Evolutionary conservation across 371 early-diverging fungal genomes (phyloP).

Genomic region (Apophysomyces trapeziformis): DNA sequence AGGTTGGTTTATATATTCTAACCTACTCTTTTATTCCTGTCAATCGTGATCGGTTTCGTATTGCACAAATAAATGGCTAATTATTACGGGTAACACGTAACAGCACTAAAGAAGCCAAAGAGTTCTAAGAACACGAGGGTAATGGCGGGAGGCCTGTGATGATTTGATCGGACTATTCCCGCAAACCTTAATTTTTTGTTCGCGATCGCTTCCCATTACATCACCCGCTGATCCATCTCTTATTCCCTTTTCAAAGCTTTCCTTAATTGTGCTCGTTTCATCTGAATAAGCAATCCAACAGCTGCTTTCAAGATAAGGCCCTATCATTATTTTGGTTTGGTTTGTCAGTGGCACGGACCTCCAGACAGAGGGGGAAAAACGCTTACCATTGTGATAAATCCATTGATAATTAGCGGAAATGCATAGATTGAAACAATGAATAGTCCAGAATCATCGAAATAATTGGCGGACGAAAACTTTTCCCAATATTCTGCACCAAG

Average conservation of each 20-base stretch:
- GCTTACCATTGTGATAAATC: constrained; percentile 45
- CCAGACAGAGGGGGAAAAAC: background rate
- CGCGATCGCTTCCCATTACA: background rate
- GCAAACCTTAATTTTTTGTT: constrained; percentile 1
- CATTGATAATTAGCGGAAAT: constrained; percentile 48
- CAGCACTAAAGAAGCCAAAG: background rate
- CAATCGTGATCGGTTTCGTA: background rate
- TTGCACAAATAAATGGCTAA: constrained; percentile 6
- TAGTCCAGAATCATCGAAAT: constrained; percentile 52
- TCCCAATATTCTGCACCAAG: constrained; percentile 39
- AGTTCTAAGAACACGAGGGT: constrained; percentile 1
- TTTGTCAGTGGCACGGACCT: background rate
- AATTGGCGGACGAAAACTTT: constrained; percentile 39
- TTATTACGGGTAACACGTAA: background rate
- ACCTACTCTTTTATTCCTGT: background rate
- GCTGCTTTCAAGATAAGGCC: constrained; percentile 36
- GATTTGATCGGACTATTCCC: background rate
- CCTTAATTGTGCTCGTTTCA: constrained; percentile 37
- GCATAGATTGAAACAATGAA: constrained; percentile 52
- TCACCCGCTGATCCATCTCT: background rate
- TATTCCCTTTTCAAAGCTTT: background rate
- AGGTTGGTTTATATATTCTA: background rate
- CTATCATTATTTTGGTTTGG: constrained; percentile 17
- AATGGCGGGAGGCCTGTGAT: background rate
- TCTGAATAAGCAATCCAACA: constrained; percentile 25